Percentiles rank a stretch among this genome's conserved stretches.
Evolutionary conservation across 2,329 filamentous ascomycete species (phyloP).

Genomic region (Fusarium goolgardi): DNA sequence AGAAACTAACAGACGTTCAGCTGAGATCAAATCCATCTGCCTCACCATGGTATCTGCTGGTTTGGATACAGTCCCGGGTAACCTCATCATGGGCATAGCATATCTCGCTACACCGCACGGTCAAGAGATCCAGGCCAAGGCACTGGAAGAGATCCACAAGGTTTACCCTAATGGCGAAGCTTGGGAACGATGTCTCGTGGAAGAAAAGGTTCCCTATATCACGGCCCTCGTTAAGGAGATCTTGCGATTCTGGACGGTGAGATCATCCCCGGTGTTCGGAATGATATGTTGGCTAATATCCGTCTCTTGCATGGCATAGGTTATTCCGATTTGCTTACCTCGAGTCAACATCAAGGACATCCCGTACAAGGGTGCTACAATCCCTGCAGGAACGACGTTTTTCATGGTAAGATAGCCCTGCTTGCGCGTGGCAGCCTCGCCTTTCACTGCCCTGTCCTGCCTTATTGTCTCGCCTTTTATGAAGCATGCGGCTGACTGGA

Average conservation of each 20-base stretch:
- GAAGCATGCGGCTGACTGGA: not conserved
- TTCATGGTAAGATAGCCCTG: conserved; percentile 69
- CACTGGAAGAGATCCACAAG: conserved; percentile 75
- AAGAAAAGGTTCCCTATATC: conserved; percentile 82
- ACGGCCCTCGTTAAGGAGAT: conserved; percentile 83
- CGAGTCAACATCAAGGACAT: conserved; percentile 79
- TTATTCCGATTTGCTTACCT: conserved; percentile 82
- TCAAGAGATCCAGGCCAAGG: conserved; percentile 75
- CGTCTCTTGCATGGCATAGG: not conserved
- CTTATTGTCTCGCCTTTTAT: not conserved
- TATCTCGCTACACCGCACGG: conserved; percentile 76
- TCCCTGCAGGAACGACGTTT: conserved; percentile 81
- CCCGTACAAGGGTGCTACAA: conserved; percentile 71
- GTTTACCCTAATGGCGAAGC: conserved; percentile 79
- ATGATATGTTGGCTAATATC: not conserved
- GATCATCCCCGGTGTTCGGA: not conserved
- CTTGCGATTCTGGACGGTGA: conserved; percentile 77
- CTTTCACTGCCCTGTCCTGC: not conserved
- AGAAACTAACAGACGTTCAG: conserved; percentile 53
- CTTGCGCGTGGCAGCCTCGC: not conserved
- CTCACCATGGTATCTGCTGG: conserved; percentile 85
- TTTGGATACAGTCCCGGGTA: conserved; percentile 83
- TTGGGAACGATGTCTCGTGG: conserved; percentile 78
- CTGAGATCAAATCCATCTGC: conserved; percentile 83
- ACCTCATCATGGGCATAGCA: conserved; percentile 82